A percentile compares a stretch with the other conserved stretches of the same genome.
These are phyloP conservation scores for Ambrosia artemisiifolia DNA, from an alignment of 129 eudicot species.

Conservation along the genomic window DNA sequence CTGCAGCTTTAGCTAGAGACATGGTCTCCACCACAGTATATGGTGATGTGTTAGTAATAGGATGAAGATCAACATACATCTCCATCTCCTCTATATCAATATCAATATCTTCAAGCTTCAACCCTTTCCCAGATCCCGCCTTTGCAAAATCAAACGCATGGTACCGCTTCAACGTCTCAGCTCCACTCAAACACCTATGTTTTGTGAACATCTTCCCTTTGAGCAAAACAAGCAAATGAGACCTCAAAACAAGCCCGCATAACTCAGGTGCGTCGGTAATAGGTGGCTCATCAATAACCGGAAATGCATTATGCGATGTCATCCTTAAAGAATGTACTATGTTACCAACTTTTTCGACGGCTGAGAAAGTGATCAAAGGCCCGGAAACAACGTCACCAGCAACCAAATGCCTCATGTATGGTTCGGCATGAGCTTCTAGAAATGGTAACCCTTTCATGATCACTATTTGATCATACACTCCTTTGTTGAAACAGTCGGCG, in stretches of 20 bases:
- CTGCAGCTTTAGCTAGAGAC: slow-evolving; percentile 95
- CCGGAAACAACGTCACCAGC: slow-evolving; percentile 93
- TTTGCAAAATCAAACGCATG: slow-evolving; percentile 91
- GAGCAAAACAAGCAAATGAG: slow-evolving; percentile 87
- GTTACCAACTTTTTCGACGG: slow-evolving; percentile 88
- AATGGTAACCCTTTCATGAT: slow-evolving; percentile 86
- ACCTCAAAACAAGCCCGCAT: slow-evolving; percentile 89
- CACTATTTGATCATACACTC: slow-evolving; percentile 94
- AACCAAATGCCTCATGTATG: slow-evolving; percentile 81
- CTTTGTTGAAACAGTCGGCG: slow-evolving; percentile 84
- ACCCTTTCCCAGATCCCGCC: slow-evolving; percentile 94
- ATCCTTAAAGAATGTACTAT: slow-evolving; percentile 60
- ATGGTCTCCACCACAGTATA: slow-evolving; percentile 89
- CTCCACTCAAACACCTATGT: slow-evolving; percentile 44
- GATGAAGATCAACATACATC: slow-evolving; percentile 97
- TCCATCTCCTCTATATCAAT: slow-evolving; percentile 77
- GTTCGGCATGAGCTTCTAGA: slow-evolving; percentile 94
- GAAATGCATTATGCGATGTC: slow-evolving; percentile 90
- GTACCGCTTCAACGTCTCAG: slow-evolving; percentile 50
- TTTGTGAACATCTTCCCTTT: slow-evolving; percentile 52
- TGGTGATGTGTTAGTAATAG: slow-evolving; percentile 90
- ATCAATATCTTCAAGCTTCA: slow-evolving; percentile 69
- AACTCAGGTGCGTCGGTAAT: slow-evolving; percentile 70
- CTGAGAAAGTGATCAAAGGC: slow-evolving; percentile 67
- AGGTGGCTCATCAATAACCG: slow-evolving; percentile 93